Evolutionary conservation across 169 alveolate genomes (phyloP).

Genomic region (Cryptosporidium muris): DNA sequence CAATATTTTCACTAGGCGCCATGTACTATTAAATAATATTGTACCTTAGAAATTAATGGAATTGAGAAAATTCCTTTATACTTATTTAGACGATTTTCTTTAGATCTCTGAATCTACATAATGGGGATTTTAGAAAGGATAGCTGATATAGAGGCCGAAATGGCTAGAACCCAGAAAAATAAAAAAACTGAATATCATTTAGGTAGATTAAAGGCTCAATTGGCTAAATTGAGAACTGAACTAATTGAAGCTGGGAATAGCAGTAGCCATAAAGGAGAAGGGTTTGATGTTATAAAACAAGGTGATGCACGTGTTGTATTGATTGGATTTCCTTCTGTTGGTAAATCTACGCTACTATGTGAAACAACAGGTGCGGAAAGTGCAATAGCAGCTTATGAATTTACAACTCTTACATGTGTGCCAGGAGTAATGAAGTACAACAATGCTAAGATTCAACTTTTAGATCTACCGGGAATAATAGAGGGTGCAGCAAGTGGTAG

Average conservation of each 20-base stretch:
- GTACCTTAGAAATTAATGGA: neutral
- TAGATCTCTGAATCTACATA: no score
- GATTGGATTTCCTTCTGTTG: conserved; percentile 92
- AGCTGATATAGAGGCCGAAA: conserved; percentile 88
- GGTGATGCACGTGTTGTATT: conserved; percentile 92
- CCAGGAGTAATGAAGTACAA: conserved; percentile 88
- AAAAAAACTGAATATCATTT: conserved; percentile 88
- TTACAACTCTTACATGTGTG: conserved; percentile 89
- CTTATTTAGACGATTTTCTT: no score
- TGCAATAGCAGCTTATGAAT: conserved; percentile 88
- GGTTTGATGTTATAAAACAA: conserved; percentile 89
- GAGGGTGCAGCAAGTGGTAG: conserved; percentile 96
- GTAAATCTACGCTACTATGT: conserved; percentile 85
- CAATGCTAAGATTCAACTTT: conserved; percentile 90
- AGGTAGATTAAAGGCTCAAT: conserved; percentile 87
- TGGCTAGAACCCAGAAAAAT: conserved; percentile 90
- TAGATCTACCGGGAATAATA: conserved; percentile 95
- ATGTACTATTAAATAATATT: neutral
- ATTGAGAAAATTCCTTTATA: neutral
- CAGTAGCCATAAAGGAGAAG: conserved; percentile 80
- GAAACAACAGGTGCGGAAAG: conserved; percentile 85
- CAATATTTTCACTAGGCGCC: neutral
- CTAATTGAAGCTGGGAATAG: conserved; percentile 82
- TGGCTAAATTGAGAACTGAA: conserved; percentile 84
- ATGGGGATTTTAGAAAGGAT: conserved; percentile 81